Percentiles rank a stretch among this genome's conserved stretches.
Conservation (phyloP, 257 asterid species). For the Striga asiatica region DNA sequence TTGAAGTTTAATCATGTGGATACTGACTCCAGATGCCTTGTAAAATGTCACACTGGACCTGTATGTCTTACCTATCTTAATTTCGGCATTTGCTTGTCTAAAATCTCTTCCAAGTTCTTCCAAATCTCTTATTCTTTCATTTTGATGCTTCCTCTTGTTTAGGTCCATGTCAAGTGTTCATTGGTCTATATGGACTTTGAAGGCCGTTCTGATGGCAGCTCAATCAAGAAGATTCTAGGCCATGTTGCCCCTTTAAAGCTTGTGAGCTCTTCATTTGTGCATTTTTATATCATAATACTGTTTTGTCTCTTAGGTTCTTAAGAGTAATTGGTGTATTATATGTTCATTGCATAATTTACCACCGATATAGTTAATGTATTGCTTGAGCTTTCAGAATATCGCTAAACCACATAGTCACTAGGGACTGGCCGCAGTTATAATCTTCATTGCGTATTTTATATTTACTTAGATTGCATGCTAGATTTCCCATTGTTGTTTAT, state of each 20-base stretch:
- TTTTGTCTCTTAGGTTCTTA: not conserved
- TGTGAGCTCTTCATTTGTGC: conserved; percentile 36
- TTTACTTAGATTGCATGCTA: too few species aligned
- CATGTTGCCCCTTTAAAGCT: conserved; percentile 95
- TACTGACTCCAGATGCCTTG: not conserved
- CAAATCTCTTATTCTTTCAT: not conserved
- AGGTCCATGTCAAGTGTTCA: conserved; percentile 88
- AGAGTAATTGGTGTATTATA: conserved; percentile 4
- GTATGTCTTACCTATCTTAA: not conserved
- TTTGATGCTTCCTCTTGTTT: conserved; percentile 18
- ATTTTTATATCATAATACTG: conserved; percentile 3
- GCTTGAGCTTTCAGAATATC: not conserved
- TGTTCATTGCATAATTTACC: not conserved
- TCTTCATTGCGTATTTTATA: not conserved
- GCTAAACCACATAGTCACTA: not conserved
- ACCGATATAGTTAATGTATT: not conserved
- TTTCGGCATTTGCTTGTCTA: conserved; percentile 10
- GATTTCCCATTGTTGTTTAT: too few species aligned
- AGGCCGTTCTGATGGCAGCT: conserved; percentile 97
- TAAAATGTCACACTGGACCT: conserved; percentile 3
- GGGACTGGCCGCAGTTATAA: not conserved
- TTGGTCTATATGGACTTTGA: conserved; percentile 87
- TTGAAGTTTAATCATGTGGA: not conserved
- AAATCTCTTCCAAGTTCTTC: not conserved
- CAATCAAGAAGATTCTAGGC: conserved; percentile 82